Conservation (phyloP, 148 eudicot species). For the Rhododendron williamsianum region DNA sequence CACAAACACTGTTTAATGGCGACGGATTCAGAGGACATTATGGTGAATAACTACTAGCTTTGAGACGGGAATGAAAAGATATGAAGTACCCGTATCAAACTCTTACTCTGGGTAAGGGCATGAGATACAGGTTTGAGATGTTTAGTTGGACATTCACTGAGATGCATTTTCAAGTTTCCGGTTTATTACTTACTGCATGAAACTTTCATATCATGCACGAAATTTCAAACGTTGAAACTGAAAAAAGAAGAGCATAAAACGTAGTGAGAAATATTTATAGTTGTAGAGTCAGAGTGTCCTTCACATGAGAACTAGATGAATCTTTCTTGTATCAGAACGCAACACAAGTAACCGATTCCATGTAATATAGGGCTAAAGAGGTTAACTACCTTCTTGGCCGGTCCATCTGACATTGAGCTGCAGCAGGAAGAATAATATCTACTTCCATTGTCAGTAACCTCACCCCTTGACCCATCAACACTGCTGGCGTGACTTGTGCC, state of each 20-base stretch:
- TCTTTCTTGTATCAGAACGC: neutral
- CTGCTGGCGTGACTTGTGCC: constrained; percentile 89
- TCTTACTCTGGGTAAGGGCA: neutral
- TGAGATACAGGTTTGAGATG: neutral
- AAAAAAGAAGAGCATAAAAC: neutral
- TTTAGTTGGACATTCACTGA: neutral
- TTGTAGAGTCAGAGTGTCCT: neutral
- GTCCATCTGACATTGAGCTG: constrained; percentile 72
- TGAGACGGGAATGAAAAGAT: neutral
- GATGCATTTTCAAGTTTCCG: neutral
- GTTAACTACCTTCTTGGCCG: constrained; percentile 74
- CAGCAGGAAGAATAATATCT: constrained; percentile 78
- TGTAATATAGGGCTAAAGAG: neutral
- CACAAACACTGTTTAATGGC: neutral
- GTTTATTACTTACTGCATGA: neutral
- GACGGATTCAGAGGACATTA: neutral
- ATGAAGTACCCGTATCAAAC: neutral
- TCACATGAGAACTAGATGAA: neutral
- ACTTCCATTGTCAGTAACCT: constrained; percentile 68
- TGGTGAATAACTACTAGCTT: neutral
- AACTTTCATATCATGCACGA: neutral
- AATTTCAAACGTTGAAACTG: neutral
- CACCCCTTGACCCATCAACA: constrained; percentile 75
- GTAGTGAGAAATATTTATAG: neutral
- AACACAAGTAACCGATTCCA: neutral